A percentile compares a stretch with the other conserved stretches of the same genome.
Evolutionary conservation across 2,329 filamentous ascomycete genomes (phyloP).

Genomic region (Cryphonectria carpinicola): DNA sequence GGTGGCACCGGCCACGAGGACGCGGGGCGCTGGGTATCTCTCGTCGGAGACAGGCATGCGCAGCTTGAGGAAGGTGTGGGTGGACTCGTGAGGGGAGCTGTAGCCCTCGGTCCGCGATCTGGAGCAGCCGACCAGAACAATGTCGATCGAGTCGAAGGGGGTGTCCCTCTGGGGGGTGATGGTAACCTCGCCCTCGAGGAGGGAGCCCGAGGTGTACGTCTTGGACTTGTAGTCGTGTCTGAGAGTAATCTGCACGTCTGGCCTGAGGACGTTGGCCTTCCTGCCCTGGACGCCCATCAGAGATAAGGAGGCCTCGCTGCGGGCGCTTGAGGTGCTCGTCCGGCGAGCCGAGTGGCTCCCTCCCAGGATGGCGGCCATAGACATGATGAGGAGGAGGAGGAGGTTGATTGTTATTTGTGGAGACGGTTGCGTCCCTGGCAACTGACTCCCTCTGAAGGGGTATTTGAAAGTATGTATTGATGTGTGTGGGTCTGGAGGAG

Average conservation of each 20-base stretch:
- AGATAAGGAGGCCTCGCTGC: slow-evolving; percentile 26
- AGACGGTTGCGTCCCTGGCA: background rate
- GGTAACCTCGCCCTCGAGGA: slow-evolving; percentile 52
- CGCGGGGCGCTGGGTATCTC: slow-evolving; percentile 49
- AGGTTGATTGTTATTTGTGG: too few species aligned
- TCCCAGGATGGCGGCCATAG: slow-evolving; percentile 2
- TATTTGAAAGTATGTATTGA: too few species aligned
- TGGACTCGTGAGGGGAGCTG: slow-evolving; percentile 51
- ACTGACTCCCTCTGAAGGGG: background rate
- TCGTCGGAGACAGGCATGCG: slow-evolving; percentile 56
- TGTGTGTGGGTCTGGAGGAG: background rate
- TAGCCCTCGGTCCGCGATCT: slow-evolving; percentile 57
- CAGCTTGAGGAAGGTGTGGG: slow-evolving; percentile 60
- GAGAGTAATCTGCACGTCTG: slow-evolving; percentile 53
- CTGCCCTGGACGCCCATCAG: slow-evolving; percentile 26
- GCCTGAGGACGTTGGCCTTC: slow-evolving; percentile 34
- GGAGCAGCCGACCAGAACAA: slow-evolving; percentile 55
- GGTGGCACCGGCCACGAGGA: slow-evolving; percentile 52
- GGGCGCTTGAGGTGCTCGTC: slow-evolving; percentile 25
- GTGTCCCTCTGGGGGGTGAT: slow-evolving; percentile 51
- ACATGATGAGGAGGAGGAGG: background rate
- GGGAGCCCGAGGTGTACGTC: slow-evolving; percentile 59
- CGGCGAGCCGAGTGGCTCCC: slow-evolving; percentile 10
- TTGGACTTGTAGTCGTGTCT: slow-evolving; percentile 58
- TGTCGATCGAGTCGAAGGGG: slow-evolving; percentile 55